Evolutionary conservation across 108 stramenopile species (phyloP).

Genomic region (Discostella stelligeroides): DNA sequence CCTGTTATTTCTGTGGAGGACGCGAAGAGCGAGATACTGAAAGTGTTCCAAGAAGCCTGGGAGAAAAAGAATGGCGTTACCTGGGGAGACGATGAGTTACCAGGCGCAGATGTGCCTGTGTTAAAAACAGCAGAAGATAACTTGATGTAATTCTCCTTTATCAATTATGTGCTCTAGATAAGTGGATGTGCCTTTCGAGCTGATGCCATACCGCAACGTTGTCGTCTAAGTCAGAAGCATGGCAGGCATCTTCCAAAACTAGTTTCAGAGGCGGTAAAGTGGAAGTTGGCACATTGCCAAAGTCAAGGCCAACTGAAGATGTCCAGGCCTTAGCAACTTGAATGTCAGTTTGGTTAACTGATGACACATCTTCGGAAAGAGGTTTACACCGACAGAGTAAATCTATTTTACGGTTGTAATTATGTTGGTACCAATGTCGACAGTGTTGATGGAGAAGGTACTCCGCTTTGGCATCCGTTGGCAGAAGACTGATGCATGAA

Average conservation of each 20-base stretch:
- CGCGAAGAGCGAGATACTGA: constrained; percentile 96
- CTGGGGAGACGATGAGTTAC: constrained; percentile 74
- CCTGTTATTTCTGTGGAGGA: constrained; percentile 94
- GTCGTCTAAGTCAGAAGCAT: constrained; percentile 22
- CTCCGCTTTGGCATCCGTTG: constrained; percentile 52
- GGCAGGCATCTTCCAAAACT: constrained; percentile 67
- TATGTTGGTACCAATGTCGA: constrained; percentile 59
- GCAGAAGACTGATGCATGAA: constrained; percentile 35
- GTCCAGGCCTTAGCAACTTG: constrained; percentile 49
- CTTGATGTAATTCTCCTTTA: constrained; percentile 59
- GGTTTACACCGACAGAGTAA: constrained; percentile 82
- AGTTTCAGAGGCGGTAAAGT: constrained; percentile 71
- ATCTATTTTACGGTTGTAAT: constrained; percentile 52
- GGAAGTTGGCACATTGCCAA: constrained; percentile 52
- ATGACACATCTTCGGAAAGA: constrained; percentile 49
- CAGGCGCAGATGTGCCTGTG: constrained; percentile 75
- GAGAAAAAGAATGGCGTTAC: constrained; percentile 83
- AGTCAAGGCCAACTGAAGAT: constrained; percentile 32
- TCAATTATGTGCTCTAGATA: no score
- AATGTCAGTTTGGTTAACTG: constrained; percentile 68
- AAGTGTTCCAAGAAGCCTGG: constrained; percentile 98
- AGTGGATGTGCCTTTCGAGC: no score
- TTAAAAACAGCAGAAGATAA: constrained; percentile 85
- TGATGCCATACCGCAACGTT: constrained; percentile 27
- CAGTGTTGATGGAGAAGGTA: constrained; percentile 75